Evolutionary conservation across 2,329 filamentous ascomycete species (phyloP).

Genomic region (Talaromyces sp.): DNA sequence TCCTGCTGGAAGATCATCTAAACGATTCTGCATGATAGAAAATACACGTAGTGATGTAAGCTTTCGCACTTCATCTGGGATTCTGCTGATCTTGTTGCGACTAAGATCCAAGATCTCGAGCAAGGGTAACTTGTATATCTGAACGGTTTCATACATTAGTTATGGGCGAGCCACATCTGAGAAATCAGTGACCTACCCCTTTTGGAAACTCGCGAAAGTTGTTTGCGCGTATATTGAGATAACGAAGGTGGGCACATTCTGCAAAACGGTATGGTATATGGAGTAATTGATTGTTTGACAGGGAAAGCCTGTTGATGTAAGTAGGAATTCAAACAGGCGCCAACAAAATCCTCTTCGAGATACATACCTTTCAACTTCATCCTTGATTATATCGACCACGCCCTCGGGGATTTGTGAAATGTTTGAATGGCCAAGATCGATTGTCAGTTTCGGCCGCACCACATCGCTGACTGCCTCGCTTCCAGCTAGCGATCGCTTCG

Average conservation of each 20-base stretch:
- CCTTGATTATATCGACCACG: slow-evolving; percentile 51
- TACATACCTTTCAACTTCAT: slow-evolving; percentile 50
- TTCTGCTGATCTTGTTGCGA: slow-evolving; percentile 73
- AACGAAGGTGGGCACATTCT: slow-evolving; percentile 48
- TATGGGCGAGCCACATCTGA: neutral
- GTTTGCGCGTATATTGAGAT: slow-evolving; percentile 51
- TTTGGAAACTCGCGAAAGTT: slow-evolving; percentile 60
- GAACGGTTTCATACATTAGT: slow-evolving; percentile 24
- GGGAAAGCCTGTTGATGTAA: slow-evolving; percentile 39
- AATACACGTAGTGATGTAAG: slow-evolving; percentile 85
- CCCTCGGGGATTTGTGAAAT: slow-evolving; percentile 49
- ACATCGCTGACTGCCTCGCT: slow-evolving; percentile 46
- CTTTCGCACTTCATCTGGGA: slow-evolving; percentile 76
- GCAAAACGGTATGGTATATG: slow-evolving; percentile 48
- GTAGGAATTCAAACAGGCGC: neutral
- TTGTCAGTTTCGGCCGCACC: slow-evolving; percentile 49
- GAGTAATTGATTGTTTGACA: slow-evolving; percentile 52
- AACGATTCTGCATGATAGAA: slow-evolving; percentile 80
- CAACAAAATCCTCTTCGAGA: slow-evolving; percentile 8
- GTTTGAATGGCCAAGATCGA: slow-evolving; percentile 50
- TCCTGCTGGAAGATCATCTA: slow-evolving; percentile 77
- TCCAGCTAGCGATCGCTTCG: slow-evolving; percentile 46
- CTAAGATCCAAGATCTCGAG: slow-evolving; percentile 92
- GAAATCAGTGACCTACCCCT: slow-evolving; percentile 49
- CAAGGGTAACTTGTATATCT: slow-evolving; percentile 82